Percentiles rank a stretch among this genome's conserved stretches.
phyloP scores from a whole-genome alignment of 2,329 filamentous ascomycete genomes.

The Bipolaris sorokiniana region DNA sequence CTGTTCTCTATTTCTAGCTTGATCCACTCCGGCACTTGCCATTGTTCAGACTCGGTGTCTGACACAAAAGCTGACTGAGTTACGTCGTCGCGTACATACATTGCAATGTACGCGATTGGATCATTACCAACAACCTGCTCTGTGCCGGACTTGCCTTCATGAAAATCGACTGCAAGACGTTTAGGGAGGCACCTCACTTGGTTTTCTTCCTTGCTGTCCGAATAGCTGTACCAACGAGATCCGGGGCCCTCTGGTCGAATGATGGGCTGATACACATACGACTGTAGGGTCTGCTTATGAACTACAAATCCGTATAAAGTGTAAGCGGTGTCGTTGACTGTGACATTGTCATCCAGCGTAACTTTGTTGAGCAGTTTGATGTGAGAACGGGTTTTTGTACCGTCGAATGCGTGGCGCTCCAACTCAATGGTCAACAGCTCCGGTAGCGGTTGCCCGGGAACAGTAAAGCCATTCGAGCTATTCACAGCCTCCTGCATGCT shows the following conservation, averaged over 20 bases:
- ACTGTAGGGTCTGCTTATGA: slow-evolving; percentile 64
- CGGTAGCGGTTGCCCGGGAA: slow-evolving; percentile 47
- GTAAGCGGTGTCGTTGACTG: slow-evolving; percentile 57
- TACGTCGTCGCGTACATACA: slow-evolving; percentile 62
- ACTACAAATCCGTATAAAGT: slow-evolving; percentile 66
- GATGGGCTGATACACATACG: slow-evolving; percentile 65
- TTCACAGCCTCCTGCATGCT: slow-evolving; percentile 53
- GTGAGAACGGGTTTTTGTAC: slow-evolving; percentile 59
- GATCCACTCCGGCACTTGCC: slow-evolving; percentile 55
- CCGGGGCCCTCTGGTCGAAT: slow-evolving; percentile 63
- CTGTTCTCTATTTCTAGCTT: slow-evolving; percentile 35
- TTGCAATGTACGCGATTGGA: slow-evolving; percentile 60
- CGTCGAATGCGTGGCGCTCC: slow-evolving; percentile 62
- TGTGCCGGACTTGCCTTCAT: slow-evolving; percentile 55
- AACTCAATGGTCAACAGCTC: slow-evolving; percentile 62
- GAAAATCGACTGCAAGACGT: slow-evolving; percentile 59
- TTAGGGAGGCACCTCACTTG: slow-evolving; percentile 63
- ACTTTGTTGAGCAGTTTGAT: slow-evolving; percentile 63
- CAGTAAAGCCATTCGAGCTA: slow-evolving; percentile 34
- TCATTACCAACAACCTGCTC: slow-evolving; percentile 52
- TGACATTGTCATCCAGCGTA: slow-evolving; percentile 61
- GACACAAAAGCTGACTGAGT: slow-evolving; percentile 48
- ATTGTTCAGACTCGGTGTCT: slow-evolving; percentile 53
- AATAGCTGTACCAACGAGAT: slow-evolving; percentile 65
- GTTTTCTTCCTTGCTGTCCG: slow-evolving; percentile 60